Base-by-base conservation (phyloP, 176 grass and related monocot genomes). In the Thalia dealbata region DNA sequence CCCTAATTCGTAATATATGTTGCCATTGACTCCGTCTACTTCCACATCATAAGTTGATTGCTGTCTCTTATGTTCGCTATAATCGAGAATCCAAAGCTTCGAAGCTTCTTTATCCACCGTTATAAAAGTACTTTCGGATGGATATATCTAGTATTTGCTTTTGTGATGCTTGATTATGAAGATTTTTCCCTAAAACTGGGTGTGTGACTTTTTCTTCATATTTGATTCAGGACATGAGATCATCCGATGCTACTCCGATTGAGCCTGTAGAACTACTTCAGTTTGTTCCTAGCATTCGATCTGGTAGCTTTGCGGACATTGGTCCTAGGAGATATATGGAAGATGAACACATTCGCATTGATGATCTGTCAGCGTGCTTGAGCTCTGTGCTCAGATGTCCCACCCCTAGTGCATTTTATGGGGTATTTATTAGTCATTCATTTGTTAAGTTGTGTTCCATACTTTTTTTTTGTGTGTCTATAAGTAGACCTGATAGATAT, bases 311-410 rank as follows among this genome's bases (percentile, higher is more conserved):
- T 19, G 71, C 71, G 21, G 28, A 55, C 50, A 73, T 73, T 56
- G 71, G 71, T 7, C 71, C 71, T 55, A 50, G 71, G 51, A 73
- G 71, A 73, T 73, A 56, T 26, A 73, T 73, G 71, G 71, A 73
- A 55, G 71, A 73, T 55, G 71, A 73, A 35, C 71, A 73, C 51
- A 56, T 73, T 22, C 51, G 51, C 18, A 55, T 73, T 11, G 71
- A 73, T 73, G 71, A 73, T 56, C 71, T 73, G 18, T 73, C 50
- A 56, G 51, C 71, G 21, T 26, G 55, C 18, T n/a, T 73, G 71
- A 48, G 71, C 26, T 73, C 26, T 56, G 10, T 73, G 50, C 71
- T 73, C 14, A 73, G 28, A 9, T 58, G 50, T 27, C 71, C 71
- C 5, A 55, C 26, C 9, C 71, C 71, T 3, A 58, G 51, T 13